Evolutionary conservation across 2,329 filamentous ascomycete genomes (phyloP).

Genomic region (Rosellinia necatrix): DNA sequence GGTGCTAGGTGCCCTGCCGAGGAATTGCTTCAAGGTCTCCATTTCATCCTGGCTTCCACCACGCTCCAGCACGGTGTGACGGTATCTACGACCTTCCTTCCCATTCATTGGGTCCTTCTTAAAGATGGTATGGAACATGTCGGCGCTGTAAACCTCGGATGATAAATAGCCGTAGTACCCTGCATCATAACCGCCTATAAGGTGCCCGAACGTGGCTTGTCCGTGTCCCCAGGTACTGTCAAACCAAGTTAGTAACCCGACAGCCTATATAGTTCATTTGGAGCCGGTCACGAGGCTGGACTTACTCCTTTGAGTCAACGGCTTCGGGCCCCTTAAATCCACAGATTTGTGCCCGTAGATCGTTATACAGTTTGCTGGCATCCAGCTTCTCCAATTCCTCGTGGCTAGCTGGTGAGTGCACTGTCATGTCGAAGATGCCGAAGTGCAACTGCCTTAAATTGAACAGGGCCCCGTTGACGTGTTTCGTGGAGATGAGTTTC

Average conservation of each 20-base stretch:
- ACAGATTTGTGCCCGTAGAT: constrained; percentile 70
- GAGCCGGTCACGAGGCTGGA: constrained; percentile 37
- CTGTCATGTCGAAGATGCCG: constrained; percentile 82
- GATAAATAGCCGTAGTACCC: constrained; percentile 80
- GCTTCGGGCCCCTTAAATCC: constrained; percentile 76
- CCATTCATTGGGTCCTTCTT: constrained; percentile 78
- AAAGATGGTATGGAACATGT: constrained; percentile 86
- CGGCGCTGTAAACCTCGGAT: constrained; percentile 79
- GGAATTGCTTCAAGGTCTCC: constrained; percentile 76
- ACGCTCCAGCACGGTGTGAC: constrained; percentile 77
- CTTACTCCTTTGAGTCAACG: constrained; percentile 60
- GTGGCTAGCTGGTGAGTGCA: constrained; percentile 73
- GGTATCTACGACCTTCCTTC: constrained; percentile 73
- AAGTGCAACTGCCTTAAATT: constrained; percentile 81
- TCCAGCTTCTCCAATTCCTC: constrained; percentile 70
- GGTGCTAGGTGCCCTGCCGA: constrained; percentile 75
- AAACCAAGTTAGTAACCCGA: constrained; percentile 35
- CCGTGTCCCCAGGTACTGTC: constrained; percentile 73
- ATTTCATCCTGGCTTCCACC: constrained; percentile 83
- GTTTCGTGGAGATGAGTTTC: constrained; percentile 76
- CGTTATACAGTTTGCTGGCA: constrained; percentile 71
- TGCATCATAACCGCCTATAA: constrained; percentile 84
- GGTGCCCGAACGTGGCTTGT: constrained; percentile 79
- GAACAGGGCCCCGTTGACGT: constrained; percentile 79
- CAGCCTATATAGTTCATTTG: too few relatives aligned